These are phyloP conservation scores for Cladosporium halotolerans DNA, from an alignment of 2,329 filamentous ascomycete species.

Conservation along the genomic window DNA sequence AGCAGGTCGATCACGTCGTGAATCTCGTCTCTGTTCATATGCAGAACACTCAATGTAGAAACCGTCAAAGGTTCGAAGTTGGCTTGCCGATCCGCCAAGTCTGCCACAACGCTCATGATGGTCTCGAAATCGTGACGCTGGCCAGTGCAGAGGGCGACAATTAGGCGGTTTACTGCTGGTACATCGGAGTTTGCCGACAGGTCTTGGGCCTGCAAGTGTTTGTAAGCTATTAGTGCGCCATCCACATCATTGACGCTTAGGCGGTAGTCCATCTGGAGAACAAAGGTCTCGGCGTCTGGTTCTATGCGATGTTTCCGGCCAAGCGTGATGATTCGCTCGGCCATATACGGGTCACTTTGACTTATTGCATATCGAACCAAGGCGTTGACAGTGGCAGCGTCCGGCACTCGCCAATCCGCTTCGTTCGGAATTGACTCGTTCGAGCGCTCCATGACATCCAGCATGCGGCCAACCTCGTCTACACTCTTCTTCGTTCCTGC, in stretches of 20 bases:
- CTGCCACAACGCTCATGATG: constrained; percentile 66
- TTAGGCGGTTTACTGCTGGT: constrained; percentile 62
- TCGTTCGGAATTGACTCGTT: constrained; percentile 32
- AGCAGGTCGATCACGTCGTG: constrained; percentile 77
- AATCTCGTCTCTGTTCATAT: constrained; percentile 69
- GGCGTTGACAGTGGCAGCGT: constrained; percentile 67
- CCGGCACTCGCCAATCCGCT: constrained; percentile 47
- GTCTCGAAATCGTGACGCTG: constrained; percentile 60
- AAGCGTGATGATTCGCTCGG: constrained; percentile 66
- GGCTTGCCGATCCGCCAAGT: constrained; percentile 63
- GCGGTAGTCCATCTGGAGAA: constrained; percentile 70
- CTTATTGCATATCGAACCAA: constrained; percentile 67
- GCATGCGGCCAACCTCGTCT: constrained; percentile 67
- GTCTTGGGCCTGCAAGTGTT: constrained; percentile 53
- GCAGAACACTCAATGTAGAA: constrained; percentile 63
- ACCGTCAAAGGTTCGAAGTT: constrained; percentile 69
- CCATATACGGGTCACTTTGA: constrained; percentile 63
- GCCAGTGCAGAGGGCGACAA: constrained; percentile 60
- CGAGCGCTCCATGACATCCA: constrained; percentile 53
- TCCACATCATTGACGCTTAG: constrained; percentile 67
- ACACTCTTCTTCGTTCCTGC: constrained; percentile 64
- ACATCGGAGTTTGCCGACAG: constrained; percentile 54
- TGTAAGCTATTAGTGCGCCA: constrained; percentile 61
- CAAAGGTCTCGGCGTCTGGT: constrained; percentile 63
- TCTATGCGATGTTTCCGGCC: constrained; percentile 58